Base-by-base conservation (phyloP, 2,329 filamentous ascomycete genomes). In the Alternaria arbusti region DNA sequence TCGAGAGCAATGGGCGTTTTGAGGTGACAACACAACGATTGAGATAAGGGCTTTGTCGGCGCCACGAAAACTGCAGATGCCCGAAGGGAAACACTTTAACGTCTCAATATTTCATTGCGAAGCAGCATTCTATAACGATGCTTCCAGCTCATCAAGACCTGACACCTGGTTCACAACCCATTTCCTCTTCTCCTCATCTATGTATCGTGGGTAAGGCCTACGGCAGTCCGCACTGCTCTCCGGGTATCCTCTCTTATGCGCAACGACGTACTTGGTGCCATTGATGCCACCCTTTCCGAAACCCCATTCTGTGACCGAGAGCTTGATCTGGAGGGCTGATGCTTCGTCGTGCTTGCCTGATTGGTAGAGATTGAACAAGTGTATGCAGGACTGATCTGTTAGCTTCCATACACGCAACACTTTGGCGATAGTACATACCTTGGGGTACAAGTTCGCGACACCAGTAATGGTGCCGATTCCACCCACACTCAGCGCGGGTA, bases 381-480 rank as follows among this genome's bases (percentile, higher is more conserved):
- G 71, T 52, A 87, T 76, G 70, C 84, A 86, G n/a, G 75, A 69
- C 73, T 75, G 20, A 11, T 3, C 3, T 56, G 43, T 70, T 63
- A 70, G 64, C 32, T n/a, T 49, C 13, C 22, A 11, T 22, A 36
- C 5, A 22, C 45, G n/a, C 13, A 17, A 36, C 22, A 17, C 20
- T 1, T 47, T 6, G 22, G 22, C 12, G 6, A 46, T 13, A 52
- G 4, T 1, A 46, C 66, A 54, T 74, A 74, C 78, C 72, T 83
- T 84, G 9, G 88, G 88, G 69, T 86, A 88, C 3, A 90, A 80
- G 66, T 91, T 90, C 25, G 84, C 89, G 65, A 90, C 86, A 4
- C 87, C 88, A 0, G 88, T 87, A 54, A 91, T 87, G 67, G 85
- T 87, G 10, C 89, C 89, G 3, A 85, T 83, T 28, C 85, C 86